Evolutionary conservation across 768 basidiomycete species (phyloP).

Genomic region (Cystofilobasidium capitatum): DNA sequence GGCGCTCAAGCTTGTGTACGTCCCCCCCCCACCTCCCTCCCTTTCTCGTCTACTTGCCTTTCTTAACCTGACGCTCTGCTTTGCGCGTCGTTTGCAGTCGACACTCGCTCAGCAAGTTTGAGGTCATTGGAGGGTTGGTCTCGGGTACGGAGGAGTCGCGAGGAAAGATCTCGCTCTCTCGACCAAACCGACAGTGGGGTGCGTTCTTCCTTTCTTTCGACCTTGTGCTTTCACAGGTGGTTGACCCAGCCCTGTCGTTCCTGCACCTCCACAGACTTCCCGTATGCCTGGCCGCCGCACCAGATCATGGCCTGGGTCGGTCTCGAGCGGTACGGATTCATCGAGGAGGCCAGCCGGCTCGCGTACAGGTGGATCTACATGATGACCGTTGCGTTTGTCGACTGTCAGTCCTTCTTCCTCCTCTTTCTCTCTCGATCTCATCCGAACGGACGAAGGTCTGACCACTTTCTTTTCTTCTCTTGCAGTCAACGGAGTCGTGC

Average conservation of each 20-base stretch:
- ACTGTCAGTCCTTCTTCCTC: slow-evolving; percentile 38
- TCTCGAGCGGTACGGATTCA: slow-evolving; percentile 87
- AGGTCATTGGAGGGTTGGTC: slow-evolving; percentile 87
- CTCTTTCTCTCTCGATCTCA: slow-evolving; percentile 8
- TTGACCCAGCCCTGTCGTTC: neutral
- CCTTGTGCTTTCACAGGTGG: slow-evolving; percentile 53
- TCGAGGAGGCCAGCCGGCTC: slow-evolving; percentile 82
- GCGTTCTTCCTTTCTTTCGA: slow-evolving; percentile 44
- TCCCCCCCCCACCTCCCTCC: slow-evolving; percentile 30
- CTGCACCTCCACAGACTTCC: slow-evolving; percentile 14
- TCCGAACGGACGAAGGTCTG: slow-evolving; percentile 40
- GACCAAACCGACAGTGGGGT: slow-evolving; percentile 97
- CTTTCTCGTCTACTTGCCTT: neutral
- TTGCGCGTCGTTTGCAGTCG: slow-evolving; percentile 46
- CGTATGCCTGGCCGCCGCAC: slow-evolving; percentile 65
- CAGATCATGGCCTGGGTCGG: slow-evolving; percentile 99
- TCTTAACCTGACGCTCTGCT: neutral
- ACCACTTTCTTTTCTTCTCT: slow-evolving; percentile 54
- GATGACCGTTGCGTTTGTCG: slow-evolving; percentile 38
- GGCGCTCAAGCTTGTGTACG: slow-evolving; percentile 83
- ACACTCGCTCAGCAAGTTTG: slow-evolving; percentile 84
- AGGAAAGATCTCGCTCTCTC: slow-evolving; percentile 86
- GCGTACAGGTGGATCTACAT: slow-evolving; percentile 98
- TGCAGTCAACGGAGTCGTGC: slow-evolving; percentile 79
- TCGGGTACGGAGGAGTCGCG: slow-evolving; percentile 94